These are phyloP conservation scores for carrot (Daucus carota) DNA, from an alignment of 129 eudicot species.

Conservation along the genomic window DH1_v3.0 NC_030383.2:49433501-49434000, in stretches of 20 bases:
- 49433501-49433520: conserved; percentile 51
- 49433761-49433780: not conserved
- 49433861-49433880: conserved; percentile 52
- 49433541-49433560: conserved; percentile 35
- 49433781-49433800: not conserved
- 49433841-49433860: conserved; percentile 77
- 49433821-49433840: conserved; percentile 67
- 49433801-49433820: conserved; percentile 6
- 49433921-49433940: conserved; percentile 11
- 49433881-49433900: conserved; percentile 63
- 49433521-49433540: conserved; percentile 36
- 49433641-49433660: conserved; percentile 52
- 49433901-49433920: conserved; percentile 53
- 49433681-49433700: conserved; percentile 57
- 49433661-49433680: conserved; percentile 35
- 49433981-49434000: conserved; percentile 35
- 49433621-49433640: conserved; percentile 41
- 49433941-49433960: conserved; percentile 3
- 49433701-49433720: conserved; percentile 56
- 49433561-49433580: conserved; percentile 39
- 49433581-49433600: conserved; percentile 43
- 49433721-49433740: conserved; percentile 68
- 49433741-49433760: conserved; percentile 34
- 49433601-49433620: conserved; percentile 39
- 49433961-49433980: conserved; percentile 3